A percentile compares a stretch with the other conserved stretches of the same genome.
Conservation (phyloP, 768 basidiomycete species). For the Rickenella mellea region DNA sequence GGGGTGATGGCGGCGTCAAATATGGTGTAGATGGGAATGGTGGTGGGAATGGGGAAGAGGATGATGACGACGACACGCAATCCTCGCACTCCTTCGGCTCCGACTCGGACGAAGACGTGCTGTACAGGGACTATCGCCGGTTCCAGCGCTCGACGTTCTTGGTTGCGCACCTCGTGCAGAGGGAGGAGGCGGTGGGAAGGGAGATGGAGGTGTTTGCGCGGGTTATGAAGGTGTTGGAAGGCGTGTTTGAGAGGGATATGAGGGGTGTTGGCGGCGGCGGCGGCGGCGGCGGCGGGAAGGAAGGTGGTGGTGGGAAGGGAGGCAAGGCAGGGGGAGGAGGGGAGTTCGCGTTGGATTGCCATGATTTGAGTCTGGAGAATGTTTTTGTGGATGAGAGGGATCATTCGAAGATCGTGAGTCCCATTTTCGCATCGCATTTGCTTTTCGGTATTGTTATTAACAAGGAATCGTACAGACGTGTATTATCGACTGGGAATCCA, state of each 20-base stretch:
- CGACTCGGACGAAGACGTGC: slow-evolving; percentile 30
- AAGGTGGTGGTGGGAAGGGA: slow-evolving; percentile 18
- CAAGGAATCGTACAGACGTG: slow-evolving; percentile 55
- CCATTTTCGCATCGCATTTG: slow-evolving; percentile 9
- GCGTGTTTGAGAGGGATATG: slow-evolving; percentile 8
- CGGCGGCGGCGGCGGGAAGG: slow-evolving; percentile 16
- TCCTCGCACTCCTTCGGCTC: not conserved
- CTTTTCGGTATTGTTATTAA: slow-evolving; percentile 5
- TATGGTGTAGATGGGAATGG: not conserved
- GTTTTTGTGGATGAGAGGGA: slow-evolving; percentile 71
- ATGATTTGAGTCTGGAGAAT: slow-evolving; percentile 80
- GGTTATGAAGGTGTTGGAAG: slow-evolving; percentile 52
- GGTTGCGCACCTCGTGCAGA: slow-evolving; percentile 53
- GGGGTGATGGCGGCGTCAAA: not conserved
- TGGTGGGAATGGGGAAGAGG: slow-evolving; percentile 1
- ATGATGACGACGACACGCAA: slow-evolving; percentile 3
- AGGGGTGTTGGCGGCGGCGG: slow-evolving; percentile 8
- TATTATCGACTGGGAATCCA: slow-evolving; percentile 87
- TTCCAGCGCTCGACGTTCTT: slow-evolving; percentile 76
- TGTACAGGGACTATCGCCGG: slow-evolving; percentile 78
- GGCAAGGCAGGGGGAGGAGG: slow-evolving; percentile 29
- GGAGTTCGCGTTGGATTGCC: slow-evolving; percentile 75
- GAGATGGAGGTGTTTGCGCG: slow-evolving; percentile 69
- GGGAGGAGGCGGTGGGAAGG: slow-evolving; percentile 51
- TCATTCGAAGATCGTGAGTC: slow-evolving; percentile 58